Evolutionary conservation across 2,329 filamentous ascomycete genomes (phyloP), one percentile per base, ranked within the genome.

Genomic region (Calonectria pseudoreteaudii): DNA sequence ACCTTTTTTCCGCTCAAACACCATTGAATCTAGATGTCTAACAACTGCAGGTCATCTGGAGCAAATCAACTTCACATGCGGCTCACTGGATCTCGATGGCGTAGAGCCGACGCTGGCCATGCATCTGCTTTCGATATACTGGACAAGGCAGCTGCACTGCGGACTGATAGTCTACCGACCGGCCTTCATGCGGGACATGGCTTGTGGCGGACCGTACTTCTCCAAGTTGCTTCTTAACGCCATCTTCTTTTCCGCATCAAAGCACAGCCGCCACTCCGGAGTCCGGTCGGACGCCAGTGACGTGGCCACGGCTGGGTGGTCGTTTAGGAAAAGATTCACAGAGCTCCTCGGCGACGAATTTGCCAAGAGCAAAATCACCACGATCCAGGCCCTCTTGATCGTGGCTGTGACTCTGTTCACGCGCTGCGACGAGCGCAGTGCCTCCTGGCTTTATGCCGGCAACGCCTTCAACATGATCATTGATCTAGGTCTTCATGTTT

Each of bases 211-310:
- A 0, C 88, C 88, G 0, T 91, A 91, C 78, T 92, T 90, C 74
- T 91, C 90, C 0, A 87, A 90, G 58, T 82, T 90, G 2, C 83
- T 91, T 1, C 82, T 92, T 3, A 90, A 91, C 74, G 89, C 90
- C 0, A 88, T 92, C 0, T 85, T 88, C 66, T 87, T 8, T 84
- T 85, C 68, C 75, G 87, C 74, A 1, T 75, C 76, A 26, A 89
- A 90, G 68, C 88, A 88, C 73, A 87, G 86, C 53, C 84, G 85
- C 2, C 82, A 87, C 0, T 81, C 83, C 0, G 86, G 88, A 53
- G 83, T 90, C 0, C 86, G 88, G 0, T 83, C 83, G 20, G 86
- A 88, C 52, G 82, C 85, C 0, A 80, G 85, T 11, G 88, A 90
- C 76, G 86, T 82, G 0, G 82, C 86, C 1, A 89, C 87, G 1